Conservation (phyloP, 768 basidiomycete species). For the Cystofilobasidium ferigula region DNA sequence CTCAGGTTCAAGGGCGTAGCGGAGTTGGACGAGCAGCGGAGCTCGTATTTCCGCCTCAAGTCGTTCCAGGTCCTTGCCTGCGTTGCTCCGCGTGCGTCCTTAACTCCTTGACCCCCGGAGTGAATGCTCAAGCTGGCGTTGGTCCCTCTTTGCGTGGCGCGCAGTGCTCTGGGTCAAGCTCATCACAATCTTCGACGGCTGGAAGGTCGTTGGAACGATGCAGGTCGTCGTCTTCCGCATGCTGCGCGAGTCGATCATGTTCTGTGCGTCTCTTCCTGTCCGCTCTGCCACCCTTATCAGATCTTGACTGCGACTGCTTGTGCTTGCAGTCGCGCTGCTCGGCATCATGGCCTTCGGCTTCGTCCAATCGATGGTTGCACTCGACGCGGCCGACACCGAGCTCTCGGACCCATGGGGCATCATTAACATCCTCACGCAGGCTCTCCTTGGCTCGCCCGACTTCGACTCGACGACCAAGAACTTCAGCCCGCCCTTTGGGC, state of each 20-base stretch:
- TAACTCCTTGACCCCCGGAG: too few species aligned
- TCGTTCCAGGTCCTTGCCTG: constrained; percentile 86
- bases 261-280: too few species aligned
- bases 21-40: constrained; percentile 23
- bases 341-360: constrained; percentile 83
- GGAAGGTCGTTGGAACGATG: constrained; percentile 83
- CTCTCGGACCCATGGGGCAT: constrained; percentile 49
- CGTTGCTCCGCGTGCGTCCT: constrained; percentile 50
- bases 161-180: constrained; percentile 13
- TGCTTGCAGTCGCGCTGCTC: constrained; percentile 23
- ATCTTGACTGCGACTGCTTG: background rate
- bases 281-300: too few species aligned
- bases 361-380: constrained; percentile 70
- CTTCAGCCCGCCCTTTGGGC: constrained; percentile 41
- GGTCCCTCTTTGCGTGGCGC: background rate
- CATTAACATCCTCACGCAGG: constrained; percentile 57
- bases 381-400: constrained; percentile 80
- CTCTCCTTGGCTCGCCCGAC: constrained; percentile 50
- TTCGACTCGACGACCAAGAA: constrained; percentile 35
- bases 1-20: constrained; percentile 55
- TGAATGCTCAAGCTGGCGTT: constrained; percentile 34
- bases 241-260: constrained; percentile 42
- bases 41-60: constrained; percentile 42
- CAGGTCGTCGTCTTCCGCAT: constrained; percentile 83
- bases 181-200: constrained; percentile 49